Evolutionary conservation across 148 eudicot species (phyloP), one percentile per base, ranked within the genome.

Genomic region (Amaranthus palmeri): DNA sequence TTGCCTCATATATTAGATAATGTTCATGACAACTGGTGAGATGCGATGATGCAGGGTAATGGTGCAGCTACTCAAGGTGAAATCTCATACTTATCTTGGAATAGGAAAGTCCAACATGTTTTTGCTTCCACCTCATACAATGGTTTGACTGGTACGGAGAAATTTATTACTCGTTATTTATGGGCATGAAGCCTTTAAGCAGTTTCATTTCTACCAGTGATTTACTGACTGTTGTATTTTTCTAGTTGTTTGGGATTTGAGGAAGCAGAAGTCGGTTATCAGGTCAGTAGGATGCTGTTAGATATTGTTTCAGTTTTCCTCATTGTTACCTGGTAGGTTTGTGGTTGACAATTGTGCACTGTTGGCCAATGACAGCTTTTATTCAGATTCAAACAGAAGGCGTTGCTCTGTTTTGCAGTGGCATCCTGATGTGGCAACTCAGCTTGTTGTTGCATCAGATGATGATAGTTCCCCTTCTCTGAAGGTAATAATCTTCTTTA

Each of bases 351-450:
- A 57, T 36, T 45, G 52, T 25, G n/a, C 44, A 49, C 45, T 73
- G 61, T 79, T 80, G 61, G 68, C 54, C 63, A 70, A 68, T 77
- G 51, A 77, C 93, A 95, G 99, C 74, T 91, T 95, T 78, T 48
- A 48, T 65, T 66, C 93, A 63, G 99, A 92, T 90, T 69, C 99
- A 72, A 75, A 67, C 72, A 83, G 83, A 82, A 86, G 97, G 75
- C 87, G 97, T 54, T 88, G 92, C 84, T 92, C 99, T 76, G 97
- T 90, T 78, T 85, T 95, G 83, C 99, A 89, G 81, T 95, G 99
- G 99, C 83, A 95, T 81, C 99, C 99, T 73, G 97, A 95, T 68
- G 74, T 91, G 78, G 90, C 96, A 17, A 95, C 99, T 46, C 97
- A 91, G 76, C 88, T 95, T 62, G 79, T 88, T 71, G 90, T 92